Base-by-base conservation (phyloP, 2,329 filamentous ascomycete species). In the Penicillium italicum region DNA sequence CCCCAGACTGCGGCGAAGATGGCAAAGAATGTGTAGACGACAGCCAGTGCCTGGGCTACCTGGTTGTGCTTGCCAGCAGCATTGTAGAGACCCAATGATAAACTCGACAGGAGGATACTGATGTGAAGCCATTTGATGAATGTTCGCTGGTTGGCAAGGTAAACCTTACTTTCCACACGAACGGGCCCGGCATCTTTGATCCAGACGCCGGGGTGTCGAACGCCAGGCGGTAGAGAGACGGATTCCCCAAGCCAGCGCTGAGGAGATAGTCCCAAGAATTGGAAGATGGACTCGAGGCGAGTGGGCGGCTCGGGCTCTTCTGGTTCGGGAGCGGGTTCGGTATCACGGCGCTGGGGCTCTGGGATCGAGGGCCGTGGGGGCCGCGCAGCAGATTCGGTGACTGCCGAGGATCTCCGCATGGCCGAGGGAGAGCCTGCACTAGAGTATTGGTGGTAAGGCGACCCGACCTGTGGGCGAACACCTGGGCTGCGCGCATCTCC, bases 51-150 rank as follows among this genome's bases (percentile, higher is more conserved):
- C 64, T 89, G 82, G 0, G 91, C 91, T 31, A 96, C 74, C n/a
- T 79, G 79, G 72, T 95, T 90, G 55, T 79, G 68, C 63, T 86
- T 79, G 7, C 90, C 89, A 0, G 92, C 92, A 0, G 93, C 91
- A 65, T 96, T 93, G 77, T 93, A 97, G 28, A 99, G 78, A 22
- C 88, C 90, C 12, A 99, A 78, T 0, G 90, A 90, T 30, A 99
- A 77, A 22, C 87, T 86, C 36, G 91, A 92, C 24, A 99, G 85
- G 14, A 99, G 81, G 46, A 99, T 85, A 59, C 86, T 88, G 67
- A 99, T 91, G 73, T 97, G 92, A 78, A 97, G 90, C 94, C 94
- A 99, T 75, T 97, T 97, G 74, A 99, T 87, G 72, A 97, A 99
- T 0, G 94, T 99, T 59, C 94, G 88, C 77, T 99, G 93, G 74